Evolutionary conservation across 208 protist genomes (phyloP), one percentile per base, ranked within the genome.

Genomic region (Novymonas esmeraldas): DNA sequence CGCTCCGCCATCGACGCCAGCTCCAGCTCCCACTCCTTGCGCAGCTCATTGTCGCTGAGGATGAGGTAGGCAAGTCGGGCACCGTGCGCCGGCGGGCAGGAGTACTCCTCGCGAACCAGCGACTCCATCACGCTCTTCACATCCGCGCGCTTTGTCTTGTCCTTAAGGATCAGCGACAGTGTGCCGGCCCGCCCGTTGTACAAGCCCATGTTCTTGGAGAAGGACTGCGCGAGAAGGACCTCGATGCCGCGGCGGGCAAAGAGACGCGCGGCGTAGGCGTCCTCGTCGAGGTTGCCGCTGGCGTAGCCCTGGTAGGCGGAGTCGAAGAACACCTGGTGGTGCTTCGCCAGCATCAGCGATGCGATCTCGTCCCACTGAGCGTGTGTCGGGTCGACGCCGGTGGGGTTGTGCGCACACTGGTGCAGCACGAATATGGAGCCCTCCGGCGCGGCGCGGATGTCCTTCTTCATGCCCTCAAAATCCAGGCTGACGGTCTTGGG

Each of bases 361-460:
- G 89, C 82, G 67, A 99, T 98, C 29, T 84, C 56, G n/a, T 80
- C 63, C 98, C 98, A 99, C 79, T 99, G 92, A 29, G 85, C 93
- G 10, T 76, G 60, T 3, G 96, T 97, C 48, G 98, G 98, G 78
- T 99, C 98, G 4, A 98, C 90, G 34, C 98, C 98, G 16, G 98
- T 99, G 60, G 98, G 98, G 82, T 99, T 99, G 89, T 99, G 98
- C 11, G 98, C 98, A 76, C 98, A 99, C 16, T 94, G 82, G 78
- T 99, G 98, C 34, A 99, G 78, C 20, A 99, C 48, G 26, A 99
- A 82, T 6, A 99, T 80, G 33, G 92, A 97, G 20, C 92, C 82
- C 16, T 94, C 78, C 29, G 95, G 95, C 3, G 88, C 88, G 16
- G 41, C 65, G 1, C 49, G 36, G 29, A 98, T 76, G 52, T 93